Percentiles rank a stretch among this genome's conserved stretches.
Conservation (phyloP, 140 eudicot genomes). For the Oenanthe javanica region DNA sequence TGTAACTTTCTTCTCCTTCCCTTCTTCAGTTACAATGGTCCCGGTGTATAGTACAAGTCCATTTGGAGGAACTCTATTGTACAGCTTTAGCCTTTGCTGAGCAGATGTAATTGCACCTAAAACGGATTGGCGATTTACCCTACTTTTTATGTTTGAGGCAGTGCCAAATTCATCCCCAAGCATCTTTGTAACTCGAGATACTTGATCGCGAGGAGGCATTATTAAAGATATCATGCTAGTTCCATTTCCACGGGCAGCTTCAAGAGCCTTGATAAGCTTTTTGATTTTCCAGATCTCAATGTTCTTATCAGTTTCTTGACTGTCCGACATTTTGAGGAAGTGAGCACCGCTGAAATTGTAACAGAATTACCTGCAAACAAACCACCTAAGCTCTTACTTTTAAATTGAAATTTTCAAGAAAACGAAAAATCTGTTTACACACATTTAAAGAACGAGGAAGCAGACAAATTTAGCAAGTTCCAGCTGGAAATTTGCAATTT, state of each 20-base stretch:
- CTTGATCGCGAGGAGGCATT: slow-evolving; percentile 8
- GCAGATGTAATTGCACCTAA: not conserved
- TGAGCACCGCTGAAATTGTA: not conserved
- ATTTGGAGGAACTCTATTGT: not conserved
- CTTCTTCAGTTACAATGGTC: slow-evolving; percentile 9
- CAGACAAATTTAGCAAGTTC: not conserved
- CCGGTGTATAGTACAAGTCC: not conserved
- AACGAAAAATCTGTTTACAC: not conserved
- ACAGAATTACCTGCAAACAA: not conserved
- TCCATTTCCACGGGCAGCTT: slow-evolving; percentile 12
- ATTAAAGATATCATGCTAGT: slow-evolving; percentile 8
- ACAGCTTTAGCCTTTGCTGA: not conserved
- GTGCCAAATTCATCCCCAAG: not conserved
- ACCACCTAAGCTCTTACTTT: not conserved
- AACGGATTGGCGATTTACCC: not conserved
- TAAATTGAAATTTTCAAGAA: not conserved
- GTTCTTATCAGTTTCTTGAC: slow-evolving; percentile 12
- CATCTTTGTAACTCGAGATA: not conserved
- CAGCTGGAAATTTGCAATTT: not conserved
- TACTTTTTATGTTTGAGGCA: not conserved
- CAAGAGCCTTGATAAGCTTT: slow-evolving; percentile 8
- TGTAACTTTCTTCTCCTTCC: slow-evolving; percentile 7
- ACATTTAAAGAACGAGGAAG: not conserved
- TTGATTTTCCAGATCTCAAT: slow-evolving; percentile 7
- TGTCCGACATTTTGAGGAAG: slow-evolving; percentile 4